phyloP scores from a whole-genome alignment of 2,329 filamentous ascomycete genomes.

The Acrodontium crateriforme region DNA sequence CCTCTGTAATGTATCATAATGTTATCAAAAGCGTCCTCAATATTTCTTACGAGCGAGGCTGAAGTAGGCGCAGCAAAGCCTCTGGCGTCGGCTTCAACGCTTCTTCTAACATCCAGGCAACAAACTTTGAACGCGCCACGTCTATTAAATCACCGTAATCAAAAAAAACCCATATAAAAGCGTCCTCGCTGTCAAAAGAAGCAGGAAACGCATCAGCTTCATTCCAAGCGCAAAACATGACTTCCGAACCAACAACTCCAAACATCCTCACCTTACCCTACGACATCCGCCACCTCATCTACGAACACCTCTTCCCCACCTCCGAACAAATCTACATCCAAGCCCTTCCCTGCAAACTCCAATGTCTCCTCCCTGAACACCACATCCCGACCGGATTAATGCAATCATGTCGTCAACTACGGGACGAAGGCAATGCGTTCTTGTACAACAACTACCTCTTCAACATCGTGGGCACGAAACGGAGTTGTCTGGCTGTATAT shows the following conservation, averaged over 20 bases:
- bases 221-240: too few relatives aligned
- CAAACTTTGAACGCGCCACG: too few relatives aligned
- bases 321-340: slow-evolving; percentile 17
- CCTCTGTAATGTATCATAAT: too few relatives aligned
- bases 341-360: slow-evolving; percentile 6
- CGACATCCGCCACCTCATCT: slow-evolving; percentile 19
- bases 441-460: slow-evolving; percentile 20
- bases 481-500: slow-evolving; percentile 14
- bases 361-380: slow-evolving; percentile 4
- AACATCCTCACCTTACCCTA: slow-evolving; percentile 14
- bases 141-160: too few relatives aligned
- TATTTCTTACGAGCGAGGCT: too few relatives aligned
- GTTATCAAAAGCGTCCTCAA: too few relatives aligned
- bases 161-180: too few relatives aligned
- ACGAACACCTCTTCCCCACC: slow-evolving; percentile 17
- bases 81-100: too few relatives aligned
- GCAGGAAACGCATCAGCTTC: too few relatives aligned
- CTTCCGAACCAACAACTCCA: not conserved
- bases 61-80: too few relatives aligned
- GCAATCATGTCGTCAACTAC: slow-evolving; percentile 8
- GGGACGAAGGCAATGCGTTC: slow-evolving; percentile 13
- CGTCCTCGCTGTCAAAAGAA: too few relatives aligned
- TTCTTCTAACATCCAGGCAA: too few relatives aligned
- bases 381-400: slow-evolving; percentile 8
- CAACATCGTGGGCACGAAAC: slow-evolving; percentile 19